Base-by-base conservation (phyloP, 108 stramenopile species). In the Schizochytrium sp. region DNA sequence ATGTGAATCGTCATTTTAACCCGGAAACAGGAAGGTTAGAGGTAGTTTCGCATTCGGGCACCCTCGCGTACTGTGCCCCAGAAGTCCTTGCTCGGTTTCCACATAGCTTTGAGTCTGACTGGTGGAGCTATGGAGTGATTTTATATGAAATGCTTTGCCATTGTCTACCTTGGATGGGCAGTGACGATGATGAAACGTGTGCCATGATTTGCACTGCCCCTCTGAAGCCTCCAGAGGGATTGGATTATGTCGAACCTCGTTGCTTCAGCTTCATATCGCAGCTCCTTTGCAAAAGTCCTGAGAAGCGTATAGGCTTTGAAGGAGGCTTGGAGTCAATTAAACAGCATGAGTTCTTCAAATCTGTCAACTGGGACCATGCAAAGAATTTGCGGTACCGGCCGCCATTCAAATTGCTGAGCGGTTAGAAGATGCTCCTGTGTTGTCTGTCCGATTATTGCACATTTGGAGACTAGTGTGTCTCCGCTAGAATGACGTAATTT, bases 51-150 rank as follows among this genome's bases (percentile, higher is more conserved):
- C 50, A 83, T 10, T 83, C 76, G 76, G 76, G 76, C 47, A 83
- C 76, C 8, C 47, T 83, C 45, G 50, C 76, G 47, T 83, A 83
- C 53, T 83, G 76, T 53, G 76, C 76, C 10, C 76, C 76, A 17
- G 76, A 83, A 28, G 53, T 83, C 15, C 2, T 83, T 17, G 50
- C 17, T 40, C 76, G 76, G 28, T 42, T 40, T 13, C 76, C 76
- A 28, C 76, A 83, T 53, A 55, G 76, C 38, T 83, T 83, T 40
- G 76, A 83, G 53, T 55, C 76, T 7, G 76, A 83, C 40, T 83
- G 76, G 76, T 83, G 76, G 76, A 83, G 76, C 47, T 55, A 55
- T n/a, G 76, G 76, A 13, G 76, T 83, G n/a, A 50, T 83, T 5
- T 28, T 83, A 38, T 83, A 83, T 55, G 76, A 83, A 28, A 83